Conservation (phyloP, 1,284 basidiomycete species). For the Heliocybe sulcata region DNA sequence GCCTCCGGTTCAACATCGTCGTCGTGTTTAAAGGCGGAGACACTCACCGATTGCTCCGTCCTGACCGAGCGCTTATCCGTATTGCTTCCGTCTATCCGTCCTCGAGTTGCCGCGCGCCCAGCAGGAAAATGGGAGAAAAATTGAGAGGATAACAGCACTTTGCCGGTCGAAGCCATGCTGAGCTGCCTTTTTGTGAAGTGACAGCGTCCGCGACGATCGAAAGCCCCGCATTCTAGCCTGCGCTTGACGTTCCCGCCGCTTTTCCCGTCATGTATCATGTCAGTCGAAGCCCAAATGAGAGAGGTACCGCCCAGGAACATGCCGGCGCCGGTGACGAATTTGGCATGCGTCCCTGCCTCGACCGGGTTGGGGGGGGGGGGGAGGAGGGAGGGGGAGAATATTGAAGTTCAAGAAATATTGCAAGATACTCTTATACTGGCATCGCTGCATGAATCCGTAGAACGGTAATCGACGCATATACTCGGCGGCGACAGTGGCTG, state of each 20-base stretch:
- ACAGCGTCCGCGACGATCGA: not conserved
- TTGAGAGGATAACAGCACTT: no score
- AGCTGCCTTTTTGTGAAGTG: not conserved
- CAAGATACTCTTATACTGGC: no score
- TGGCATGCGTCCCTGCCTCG: no score
- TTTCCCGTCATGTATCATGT: not conserved
- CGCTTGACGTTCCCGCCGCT: not conserved
- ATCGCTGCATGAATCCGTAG: no score
- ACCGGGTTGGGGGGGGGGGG: no score
- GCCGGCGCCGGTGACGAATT: no score
- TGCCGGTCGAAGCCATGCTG: no score
- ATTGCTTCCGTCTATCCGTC: not conserved
- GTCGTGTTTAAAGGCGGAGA: not conserved
- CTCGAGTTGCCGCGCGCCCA: not conserved
- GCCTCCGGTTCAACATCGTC: not conserved
- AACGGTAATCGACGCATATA: no score
- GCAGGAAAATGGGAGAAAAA: not conserved
- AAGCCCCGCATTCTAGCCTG: not conserved
- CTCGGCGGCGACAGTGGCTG: no score
- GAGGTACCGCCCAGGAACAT: not conserved
- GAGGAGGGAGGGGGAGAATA: no score
- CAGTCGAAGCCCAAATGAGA: not conserved
- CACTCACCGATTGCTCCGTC: not conserved
- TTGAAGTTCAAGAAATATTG: no score
- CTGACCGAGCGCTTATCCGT: not conserved